Evolutionary conservation across 2,329 filamentous ascomycete genomes (phyloP), one percentile per base, ranked within the genome.

Genomic region (Colletotrichum chlorophyti): DNA sequence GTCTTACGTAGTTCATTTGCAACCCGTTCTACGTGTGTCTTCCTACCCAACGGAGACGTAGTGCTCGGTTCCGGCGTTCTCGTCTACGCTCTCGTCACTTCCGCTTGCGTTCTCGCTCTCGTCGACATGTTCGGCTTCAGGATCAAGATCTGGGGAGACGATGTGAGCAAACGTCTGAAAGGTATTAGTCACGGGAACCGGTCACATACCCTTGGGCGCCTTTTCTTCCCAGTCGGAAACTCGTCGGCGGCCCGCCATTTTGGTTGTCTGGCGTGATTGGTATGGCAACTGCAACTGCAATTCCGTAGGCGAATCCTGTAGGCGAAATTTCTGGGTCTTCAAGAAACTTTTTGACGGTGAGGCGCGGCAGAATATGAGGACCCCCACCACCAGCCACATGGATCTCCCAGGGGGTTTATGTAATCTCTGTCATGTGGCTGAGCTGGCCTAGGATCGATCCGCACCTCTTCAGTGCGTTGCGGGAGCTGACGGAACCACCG

Each of bases 51-150:
- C 91, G 49, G 83, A 75, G 38, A 90, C 83, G 70, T 98, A 98
- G 71, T 98, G 94, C 67, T 97, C 94, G 27, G 93, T 90, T 17
- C 90, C 92, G 24, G 82, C 76, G 5, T 75, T 77, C 65, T 79
- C 80, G 14, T 74, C 78, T 15, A 76, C 78, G 63, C 76, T 81
- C 24, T 64, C 48, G 40, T 46, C 45, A 29, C 62, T 60, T 17
- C 47, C 48, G 53, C 63, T 59, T 87, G 89, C 65, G 66, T 88
- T 14, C 74, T 81, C 50, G 27, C 43, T 61, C 29, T 37, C 48
- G 26, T 50, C 57, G 9, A 54, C 47, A 10, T 24, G 41, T 29
- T 63, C 58, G 37, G 60, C 58, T 34, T 61, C 63, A n/a, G 52
- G 62, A 55, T 63, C 61, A 31, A 55, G 52, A 49, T 63, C 61